phyloP scores from a whole-genome alignment of 2,329 filamentous ascomycete species.

The Teratosphaeria nubilosa region DNA sequence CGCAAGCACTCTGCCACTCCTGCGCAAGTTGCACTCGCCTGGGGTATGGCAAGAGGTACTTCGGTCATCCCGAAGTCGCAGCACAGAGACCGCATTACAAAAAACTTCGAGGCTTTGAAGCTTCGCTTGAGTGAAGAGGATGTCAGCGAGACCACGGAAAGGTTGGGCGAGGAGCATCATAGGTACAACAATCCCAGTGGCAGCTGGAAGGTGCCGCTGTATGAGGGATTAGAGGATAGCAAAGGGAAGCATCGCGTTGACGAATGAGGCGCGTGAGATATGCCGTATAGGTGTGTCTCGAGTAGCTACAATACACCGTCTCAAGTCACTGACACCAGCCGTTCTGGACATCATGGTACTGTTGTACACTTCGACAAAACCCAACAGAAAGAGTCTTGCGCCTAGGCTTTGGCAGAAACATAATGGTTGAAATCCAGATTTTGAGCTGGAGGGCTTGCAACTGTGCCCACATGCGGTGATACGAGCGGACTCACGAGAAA shows the following conservation, averaged over 20 bases:
- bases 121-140: conserved; percentile 32
- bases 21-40: conserved; percentile 38
- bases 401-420: no score
- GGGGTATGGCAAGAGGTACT: conserved; percentile 39
- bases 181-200: conserved; percentile 34
- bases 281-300: no score
- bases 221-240: conserved; percentile 33
- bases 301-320: no score
- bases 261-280: conserved; percentile 6
- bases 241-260: conserved; percentile 15
- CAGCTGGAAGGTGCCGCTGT: conserved; percentile 32
- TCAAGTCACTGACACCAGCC: no score
- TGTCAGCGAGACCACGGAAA: conserved; percentile 13
- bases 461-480: no score
- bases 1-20: conserved; percentile 31
- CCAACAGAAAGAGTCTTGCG: no score
- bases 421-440: no score
- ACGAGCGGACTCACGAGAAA: no score
- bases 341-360: no score
- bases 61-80: conserved; percentile 44
- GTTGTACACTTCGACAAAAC: no score
- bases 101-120: conserved; percentile 32
- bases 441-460: no score
- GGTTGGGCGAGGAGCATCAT: conserved; percentile 23
- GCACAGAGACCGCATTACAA: conserved; percentile 32